Conservation (phyloP, 2,329 filamentous ascomycete genomes). For the Microthyrium microscopicum region DNA sequence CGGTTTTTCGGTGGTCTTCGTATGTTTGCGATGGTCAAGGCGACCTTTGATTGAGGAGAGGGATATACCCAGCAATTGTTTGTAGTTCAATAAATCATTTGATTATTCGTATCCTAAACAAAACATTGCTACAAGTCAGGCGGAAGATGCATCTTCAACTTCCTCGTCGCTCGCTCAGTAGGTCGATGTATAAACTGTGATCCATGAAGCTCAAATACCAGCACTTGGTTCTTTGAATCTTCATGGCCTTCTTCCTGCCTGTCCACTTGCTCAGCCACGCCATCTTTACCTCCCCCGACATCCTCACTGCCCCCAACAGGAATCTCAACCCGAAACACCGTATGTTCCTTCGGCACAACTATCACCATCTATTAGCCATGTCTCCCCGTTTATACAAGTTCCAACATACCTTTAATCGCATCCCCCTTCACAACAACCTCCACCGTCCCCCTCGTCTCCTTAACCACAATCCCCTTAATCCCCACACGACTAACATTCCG, state of each 20-base stretch:
- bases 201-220: slow-evolving; percentile 7
- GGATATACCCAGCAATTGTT: too few relatives aligned
- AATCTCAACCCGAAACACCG: slow-evolving; percentile 64
- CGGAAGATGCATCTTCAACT: slow-evolving; percentile 6
- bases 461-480: slow-evolving; percentile 68
- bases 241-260: neutral
- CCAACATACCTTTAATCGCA: slow-evolving; percentile 45
- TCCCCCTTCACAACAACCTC: slow-evolving; percentile 62
- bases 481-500: slow-evolving; percentile 69
- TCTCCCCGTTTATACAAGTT: slow-evolving; percentile 5
- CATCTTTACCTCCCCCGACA: neutral
- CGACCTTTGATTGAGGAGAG: too few relatives aligned
- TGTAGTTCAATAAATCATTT: too few relatives aligned
- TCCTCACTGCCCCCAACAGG: slow-evolving; percentile 23
- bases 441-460: slow-evolving; percentile 74
- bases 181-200: slow-evolving; percentile 3
- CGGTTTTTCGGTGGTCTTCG: too few relatives aligned
- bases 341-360: slow-evolving; percentile 78
- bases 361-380: slow-evolving; percentile 5
- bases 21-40: too few relatives aligned
- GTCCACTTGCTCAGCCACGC: neutral
- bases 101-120: too few relatives aligned
- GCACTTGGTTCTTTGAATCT: neutral
- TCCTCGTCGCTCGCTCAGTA: slow-evolving; percentile 5
- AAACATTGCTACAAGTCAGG: too few relatives aligned